phyloP scores from a whole-genome alignment of 768 basidiomycete species.

The Termitomyces sp. region DNA sequence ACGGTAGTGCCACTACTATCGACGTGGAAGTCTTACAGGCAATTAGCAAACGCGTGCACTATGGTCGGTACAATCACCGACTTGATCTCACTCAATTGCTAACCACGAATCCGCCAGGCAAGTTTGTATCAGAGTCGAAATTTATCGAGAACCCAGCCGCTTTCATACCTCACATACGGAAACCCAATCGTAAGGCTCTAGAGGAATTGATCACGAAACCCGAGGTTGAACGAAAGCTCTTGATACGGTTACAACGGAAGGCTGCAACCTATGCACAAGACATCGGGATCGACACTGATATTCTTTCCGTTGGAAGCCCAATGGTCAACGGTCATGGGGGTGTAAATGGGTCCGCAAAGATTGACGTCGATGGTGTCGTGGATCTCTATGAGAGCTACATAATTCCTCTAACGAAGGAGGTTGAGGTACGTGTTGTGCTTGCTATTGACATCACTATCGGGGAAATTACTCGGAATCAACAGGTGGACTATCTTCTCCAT shows the following conservation, averaged over 20 bases:
- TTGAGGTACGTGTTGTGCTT: slow-evolving; percentile 63
- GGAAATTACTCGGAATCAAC: not conserved
- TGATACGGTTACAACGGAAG: slow-evolving; percentile 83
- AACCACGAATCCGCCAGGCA: slow-evolving; percentile 51
- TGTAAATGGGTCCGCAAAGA: slow-evolving; percentile 48
- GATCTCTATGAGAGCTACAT: slow-evolving; percentile 93
- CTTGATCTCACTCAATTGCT: not conserved
- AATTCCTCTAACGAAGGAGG: slow-evolving; percentile 96
- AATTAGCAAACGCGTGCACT: slow-evolving; percentile 97
- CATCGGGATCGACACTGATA: slow-evolving; percentile 60
- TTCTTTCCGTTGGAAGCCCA: slow-evolving; percentile 5
- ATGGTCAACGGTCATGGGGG: slow-evolving; percentile 25
- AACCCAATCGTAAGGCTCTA: slow-evolving; percentile 70
- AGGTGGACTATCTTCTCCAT: slow-evolving; percentile 95
- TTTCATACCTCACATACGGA: slow-evolving; percentile 89
- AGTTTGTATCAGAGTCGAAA: slow-evolving; percentile 98
- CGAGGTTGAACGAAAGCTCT: slow-evolving; percentile 83
- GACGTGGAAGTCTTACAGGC: slow-evolving; percentile 97
- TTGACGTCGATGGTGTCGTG: slow-evolving; percentile 91
- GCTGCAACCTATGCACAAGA: slow-evolving; percentile 77
- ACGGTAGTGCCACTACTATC: slow-evolving; percentile 90
- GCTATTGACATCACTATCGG: not conserved
- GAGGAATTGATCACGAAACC: slow-evolving; percentile 95
- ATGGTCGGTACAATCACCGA: slow-evolving; percentile 48
- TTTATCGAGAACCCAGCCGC: slow-evolving; percentile 80